Evolutionary conservation across 768 basidiomycete genomes (phyloP), one percentile per base, ranked within the genome.

Genomic region (Steccherinum ochraceum): DNA sequence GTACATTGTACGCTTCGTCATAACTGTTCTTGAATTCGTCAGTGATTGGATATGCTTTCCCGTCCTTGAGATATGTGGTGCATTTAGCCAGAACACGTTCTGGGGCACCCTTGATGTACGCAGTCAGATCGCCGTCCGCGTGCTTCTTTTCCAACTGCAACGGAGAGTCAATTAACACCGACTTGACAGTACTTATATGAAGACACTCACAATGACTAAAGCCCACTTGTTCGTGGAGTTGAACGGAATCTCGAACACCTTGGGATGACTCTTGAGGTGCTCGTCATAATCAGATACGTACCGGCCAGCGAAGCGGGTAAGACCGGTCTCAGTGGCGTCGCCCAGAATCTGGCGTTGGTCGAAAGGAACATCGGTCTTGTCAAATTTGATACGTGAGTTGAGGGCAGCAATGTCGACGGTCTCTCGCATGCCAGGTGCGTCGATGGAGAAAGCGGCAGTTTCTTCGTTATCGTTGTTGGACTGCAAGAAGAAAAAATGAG

Each of bases 151-250:
- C 72, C 30, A 84, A 64, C 81, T 84, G 47, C 12, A 18, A n/a
- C n/a, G n/a, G n/a, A n/a, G n/a, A 48, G n/a, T n/a, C n/a, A n/a
- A n/a, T n/a, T n/a, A n/a, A n/a, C n/a, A n/a, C n/a, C n/a, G n/a
- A n/a, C 43, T 52, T 45, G 24, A 52, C 40, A 13, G 46, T 20
- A 46, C 45, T 46, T 20, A 21, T 26, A 19, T 5, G n/a, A 55
- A 4, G 43, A 12, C 3, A 72, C 77, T 63, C 49, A 83, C 83
- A 43, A 83, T 82, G 44, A 81, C 80, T 47, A 86, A 62, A 19
- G 84, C 83, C 84, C 84, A 86, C 68, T 86, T 86, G 61, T 84
- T 84, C 16, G 77, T 79, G 10, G 83, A 81, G 61, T 86, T 86
- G 69, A 86, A 86, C 24, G 84, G 84, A 12, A 86, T 81, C 68